Evolutionary conservation across 1,284 basidiomycete genomes (phyloP).

Genomic region (Mycena sp.): DNA sequence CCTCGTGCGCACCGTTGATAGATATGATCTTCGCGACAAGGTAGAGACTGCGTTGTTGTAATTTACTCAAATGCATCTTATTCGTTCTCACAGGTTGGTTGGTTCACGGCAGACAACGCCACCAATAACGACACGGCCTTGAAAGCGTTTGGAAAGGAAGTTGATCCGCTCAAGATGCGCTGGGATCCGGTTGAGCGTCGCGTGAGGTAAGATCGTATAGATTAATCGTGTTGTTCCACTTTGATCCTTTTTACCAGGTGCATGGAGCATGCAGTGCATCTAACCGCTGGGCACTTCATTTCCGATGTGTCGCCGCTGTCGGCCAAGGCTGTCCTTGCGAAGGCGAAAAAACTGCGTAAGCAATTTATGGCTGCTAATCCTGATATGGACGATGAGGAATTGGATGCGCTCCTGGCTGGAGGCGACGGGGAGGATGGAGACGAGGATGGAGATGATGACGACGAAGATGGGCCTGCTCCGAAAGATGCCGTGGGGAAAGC

Average conservation of each 20-base stretch:
- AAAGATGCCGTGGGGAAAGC: constrained; percentile 10
- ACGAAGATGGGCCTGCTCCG: neutral
- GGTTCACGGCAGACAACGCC: no score
- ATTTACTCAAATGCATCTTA: neutral
- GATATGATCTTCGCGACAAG: constrained; percentile 33
- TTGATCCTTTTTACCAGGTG: neutral
- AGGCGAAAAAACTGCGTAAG: neutral
- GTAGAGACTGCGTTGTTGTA: constrained; percentile 1
- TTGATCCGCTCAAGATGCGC: neutral
- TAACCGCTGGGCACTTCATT: no score
- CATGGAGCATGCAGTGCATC: constrained; percentile 12
- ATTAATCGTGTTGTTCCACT: neutral
- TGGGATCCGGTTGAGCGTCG: constrained; percentile 10
- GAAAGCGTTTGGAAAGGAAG: neutral
- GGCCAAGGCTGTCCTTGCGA: neutral
- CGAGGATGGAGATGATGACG: neutral
- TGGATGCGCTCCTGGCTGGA: constrained; percentile 4
- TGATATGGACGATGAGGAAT: no score
- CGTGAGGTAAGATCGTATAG: neutral
- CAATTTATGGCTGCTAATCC: constrained; percentile 1
- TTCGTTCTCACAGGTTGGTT: no score
- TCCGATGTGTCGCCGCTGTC: constrained; percentile 8
- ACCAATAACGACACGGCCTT: no score
- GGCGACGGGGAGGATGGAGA: neutral
- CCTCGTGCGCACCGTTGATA: constrained; percentile 30